Percentiles rank a stretch among this genome's conserved stretches.
Evolutionary conservation across 2,329 filamentous ascomycete genomes (phyloP).

Genomic region (Alternaria sp.): DNA sequence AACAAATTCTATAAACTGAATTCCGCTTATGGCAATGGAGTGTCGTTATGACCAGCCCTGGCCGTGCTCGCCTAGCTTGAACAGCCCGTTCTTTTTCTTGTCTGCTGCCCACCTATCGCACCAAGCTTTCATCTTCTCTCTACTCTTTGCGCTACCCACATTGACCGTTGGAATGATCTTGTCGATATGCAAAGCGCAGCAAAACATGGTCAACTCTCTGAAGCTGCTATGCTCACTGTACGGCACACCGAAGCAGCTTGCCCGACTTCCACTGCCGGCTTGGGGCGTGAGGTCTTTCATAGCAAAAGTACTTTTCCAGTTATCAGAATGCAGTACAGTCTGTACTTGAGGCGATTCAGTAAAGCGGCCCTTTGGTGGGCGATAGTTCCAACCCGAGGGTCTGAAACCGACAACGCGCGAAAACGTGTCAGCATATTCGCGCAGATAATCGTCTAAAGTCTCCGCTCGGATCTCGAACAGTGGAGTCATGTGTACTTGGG

Average conservation of each 20-base stretch:
- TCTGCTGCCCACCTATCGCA: constrained; percentile 70
- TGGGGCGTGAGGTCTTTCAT: constrained; percentile 79
- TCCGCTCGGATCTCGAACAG: constrained; percentile 93
- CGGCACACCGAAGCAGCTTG: constrained; percentile 90
- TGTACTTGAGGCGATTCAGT: constrained; percentile 70
- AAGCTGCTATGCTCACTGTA: constrained; percentile 98
- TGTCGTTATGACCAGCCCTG: constrained; percentile 14
- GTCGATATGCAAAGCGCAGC: constrained; percentile 86
- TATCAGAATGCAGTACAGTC: constrained; percentile 70
- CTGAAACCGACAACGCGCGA: constrained; percentile 88
- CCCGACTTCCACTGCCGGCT: constrained; percentile 81
- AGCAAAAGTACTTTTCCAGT: constrained; percentile 80
- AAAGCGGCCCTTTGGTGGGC: constrained; percentile 71
- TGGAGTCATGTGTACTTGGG: constrained; percentile 97
- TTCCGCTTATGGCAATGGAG: not conserved
- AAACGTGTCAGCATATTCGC: constrained; percentile 81
- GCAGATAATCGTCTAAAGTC: constrained; percentile 88
- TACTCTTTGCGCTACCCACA: constrained; percentile 69
- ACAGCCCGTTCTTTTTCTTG: constrained; percentile 70
- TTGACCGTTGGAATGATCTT: constrained; percentile 95
- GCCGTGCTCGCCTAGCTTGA: constrained; percentile 43
- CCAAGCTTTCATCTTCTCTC: constrained; percentile 74
- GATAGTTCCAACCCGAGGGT: constrained; percentile 94
- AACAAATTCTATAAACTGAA: too few relatives aligned
- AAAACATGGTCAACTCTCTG: constrained; percentile 91